Percentiles rank a stretch among this genome's conserved stretches.
These are phyloP conservation scores for Talaromyces funiculosus DNA, from an alignment of 2,329 filamentous ascomycete genomes.

Conservation along the genomic window DNA sequence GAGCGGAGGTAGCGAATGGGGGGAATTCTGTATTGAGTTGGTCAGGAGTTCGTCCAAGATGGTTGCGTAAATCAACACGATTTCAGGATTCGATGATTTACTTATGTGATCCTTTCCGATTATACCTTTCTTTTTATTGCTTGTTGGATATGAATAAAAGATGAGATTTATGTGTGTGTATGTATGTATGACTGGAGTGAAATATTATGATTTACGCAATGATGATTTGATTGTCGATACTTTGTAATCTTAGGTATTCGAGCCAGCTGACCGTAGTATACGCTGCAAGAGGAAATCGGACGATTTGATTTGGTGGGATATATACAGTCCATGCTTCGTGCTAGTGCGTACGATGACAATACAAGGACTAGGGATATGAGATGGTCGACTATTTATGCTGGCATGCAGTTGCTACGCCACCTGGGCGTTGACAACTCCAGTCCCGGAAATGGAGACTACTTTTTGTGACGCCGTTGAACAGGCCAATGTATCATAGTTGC, in stretches of 20 bases:
- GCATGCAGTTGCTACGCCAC: neutral
- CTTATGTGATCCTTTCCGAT: neutral
- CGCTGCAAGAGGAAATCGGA: neutral
- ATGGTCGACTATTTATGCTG: neutral
- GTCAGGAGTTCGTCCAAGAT: conserved; percentile 28
- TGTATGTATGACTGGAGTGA: neutral
- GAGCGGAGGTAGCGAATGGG: conserved; percentile 55
- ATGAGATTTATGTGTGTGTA: neutral
- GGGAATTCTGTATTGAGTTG: conserved; percentile 67
- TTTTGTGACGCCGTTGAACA: neutral
- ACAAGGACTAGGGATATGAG: neutral
- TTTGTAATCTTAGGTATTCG: neutral
- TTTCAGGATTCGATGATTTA: neutral
- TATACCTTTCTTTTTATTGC: neutral
- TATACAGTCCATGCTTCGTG: neutral
- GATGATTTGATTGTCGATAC: too few relatives aligned
- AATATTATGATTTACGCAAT: neutral
- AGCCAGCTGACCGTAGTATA: neutral
- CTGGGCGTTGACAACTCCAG: neutral
- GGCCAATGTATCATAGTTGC: neutral
- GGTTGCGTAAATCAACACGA: neutral
- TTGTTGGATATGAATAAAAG: neutral
- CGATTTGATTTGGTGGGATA: neutral
- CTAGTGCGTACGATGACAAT: neutral
- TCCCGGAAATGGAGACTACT: neutral